Evolutionary conservation across 2,329 filamentous ascomycete genomes (phyloP).

Genomic region (Sclerotiophoma versabilis): DNA sequence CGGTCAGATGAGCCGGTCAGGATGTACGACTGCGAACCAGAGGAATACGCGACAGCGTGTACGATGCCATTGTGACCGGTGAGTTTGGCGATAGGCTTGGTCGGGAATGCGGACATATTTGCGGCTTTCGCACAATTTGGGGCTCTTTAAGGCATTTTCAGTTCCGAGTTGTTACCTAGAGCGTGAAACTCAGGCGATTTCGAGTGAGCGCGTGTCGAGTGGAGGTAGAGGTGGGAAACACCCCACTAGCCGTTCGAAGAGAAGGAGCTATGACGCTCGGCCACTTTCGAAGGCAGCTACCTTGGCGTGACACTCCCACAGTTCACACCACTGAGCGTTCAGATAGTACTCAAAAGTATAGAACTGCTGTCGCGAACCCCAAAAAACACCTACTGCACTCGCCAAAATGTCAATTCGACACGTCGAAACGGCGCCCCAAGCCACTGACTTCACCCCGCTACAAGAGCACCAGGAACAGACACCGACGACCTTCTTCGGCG

Average conservation of each 20-base stretch:
- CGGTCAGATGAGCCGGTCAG: constrained; percentile 88
- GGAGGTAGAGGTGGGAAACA: neutral
- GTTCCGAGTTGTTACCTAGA: neutral
- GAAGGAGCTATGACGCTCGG: constrained; percentile 32
- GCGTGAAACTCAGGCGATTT: neutral
- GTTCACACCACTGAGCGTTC: neutral
- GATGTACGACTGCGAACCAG: constrained; percentile 62
- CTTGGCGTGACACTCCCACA: neutral
- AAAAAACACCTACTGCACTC: neutral
- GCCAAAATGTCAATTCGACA: constrained; percentile 53
- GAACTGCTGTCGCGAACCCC: neutral
- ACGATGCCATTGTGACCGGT: constrained; percentile 56
- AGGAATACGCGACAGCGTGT: constrained; percentile 59
- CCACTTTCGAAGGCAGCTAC: constrained; percentile 26
- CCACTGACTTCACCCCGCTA: constrained; percentile 68
- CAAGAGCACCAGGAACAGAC: constrained; percentile 75
- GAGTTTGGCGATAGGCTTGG: constrained; percentile 49
- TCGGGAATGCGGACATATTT: constrained; percentile 51
- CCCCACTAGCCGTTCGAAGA: constrained; percentile 11
- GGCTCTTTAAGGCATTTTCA: constrained; percentile 31
- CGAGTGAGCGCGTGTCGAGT: constrained; percentile 8
- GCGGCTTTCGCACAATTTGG: constrained; percentile 2
- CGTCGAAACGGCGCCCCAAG: constrained; percentile 63
- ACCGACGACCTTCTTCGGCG: constrained; percentile 73
- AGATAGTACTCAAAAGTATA: neutral